Conservation (phyloP, 2,329 filamentous ascomycete genomes). For the Akanthomyces uredinophilus region DNA sequence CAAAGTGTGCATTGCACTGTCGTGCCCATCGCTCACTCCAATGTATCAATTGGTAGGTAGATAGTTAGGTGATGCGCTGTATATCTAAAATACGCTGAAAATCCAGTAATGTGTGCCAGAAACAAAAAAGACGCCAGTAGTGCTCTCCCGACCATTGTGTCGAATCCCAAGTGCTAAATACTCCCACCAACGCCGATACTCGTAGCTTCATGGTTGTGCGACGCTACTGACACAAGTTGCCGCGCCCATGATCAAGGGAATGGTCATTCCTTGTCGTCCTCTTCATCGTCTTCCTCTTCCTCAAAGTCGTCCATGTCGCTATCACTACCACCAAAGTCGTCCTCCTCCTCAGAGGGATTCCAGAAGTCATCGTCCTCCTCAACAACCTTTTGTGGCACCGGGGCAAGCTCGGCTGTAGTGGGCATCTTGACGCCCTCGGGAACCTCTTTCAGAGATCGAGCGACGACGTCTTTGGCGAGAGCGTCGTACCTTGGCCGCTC, state of each 20-base stretch:
- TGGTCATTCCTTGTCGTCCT: constrained; percentile 42
- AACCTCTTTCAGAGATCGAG: constrained; percentile 71
- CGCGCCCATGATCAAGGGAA: constrained; percentile 16
- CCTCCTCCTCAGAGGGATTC: constrained; percentile 69
- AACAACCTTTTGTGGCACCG: constrained; percentile 53
- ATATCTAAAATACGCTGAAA: constrained; percentile 11
- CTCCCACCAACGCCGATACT: neutral
- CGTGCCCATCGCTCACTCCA: too few species aligned
- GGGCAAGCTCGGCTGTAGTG: constrained; percentile 58
- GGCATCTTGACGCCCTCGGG: constrained; percentile 80
- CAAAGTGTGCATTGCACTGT: neutral
- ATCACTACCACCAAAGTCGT: constrained; percentile 73
- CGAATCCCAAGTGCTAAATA: constrained; percentile 2
- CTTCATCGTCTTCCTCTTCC: constrained; percentile 52
- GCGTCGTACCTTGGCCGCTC: constrained; percentile 63
- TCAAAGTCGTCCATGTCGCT: constrained; percentile 59
- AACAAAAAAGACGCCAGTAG: neutral
- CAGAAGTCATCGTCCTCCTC: constrained; percentile 78
- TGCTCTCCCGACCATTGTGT: neutral
- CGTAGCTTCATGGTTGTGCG: neutral
- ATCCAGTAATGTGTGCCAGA: constrained; percentile 6
- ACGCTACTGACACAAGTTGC: neutral
- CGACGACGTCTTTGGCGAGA: constrained; percentile 64
- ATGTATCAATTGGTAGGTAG: neutral
- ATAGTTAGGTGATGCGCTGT: neutral